Base-by-base conservation (phyloP, 768 basidiomycete species). In the Leccinellum luteum region DNA sequence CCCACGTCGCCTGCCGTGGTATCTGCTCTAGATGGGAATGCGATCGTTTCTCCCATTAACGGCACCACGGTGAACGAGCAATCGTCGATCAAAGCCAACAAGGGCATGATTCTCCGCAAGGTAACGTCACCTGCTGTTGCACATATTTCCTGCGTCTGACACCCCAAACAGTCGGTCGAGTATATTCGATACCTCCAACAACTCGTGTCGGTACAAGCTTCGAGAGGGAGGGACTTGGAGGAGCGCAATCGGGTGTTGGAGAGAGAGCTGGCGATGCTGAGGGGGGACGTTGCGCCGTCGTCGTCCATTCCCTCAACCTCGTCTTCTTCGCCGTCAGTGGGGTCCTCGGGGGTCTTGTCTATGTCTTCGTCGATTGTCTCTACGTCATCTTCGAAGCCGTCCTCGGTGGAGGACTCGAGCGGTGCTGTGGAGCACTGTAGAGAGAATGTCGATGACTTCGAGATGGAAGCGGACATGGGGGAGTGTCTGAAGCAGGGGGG, bases 21-120 rank as follows among this genome's bases (percentile, higher is more conserved):
- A 47, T 21, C 62, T 3, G 15, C 56, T 10, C 48, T 51, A 12
- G 63, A 61, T n/a, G 61, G 55, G 3, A 52, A 49, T 21, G 10
- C 6, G 6, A 59, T 35, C 8, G 54, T 54, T 13, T 32, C 52
- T 15, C 27, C 34, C 48, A 60, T 35, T 19, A 63, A 25, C 25
- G 73, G 71, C 8, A 51, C 4, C 7, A 2, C 15, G 0, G 17
- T 19, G 4, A 54, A 7, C 21, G 77, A 78, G 31, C 76, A 75
- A 19, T 72, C 71, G 19, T 78, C 80, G 30, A 87, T 91, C 53
- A 95, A 95, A 69, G 93, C 93, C 27, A 95, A 96, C 75, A 96
- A 96, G 79, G 93, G 94, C 32, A 91, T 95, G 86, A 94, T 96
- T 44, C 73, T 96, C 47, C 72, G 90, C 63, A 96, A 91, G 81